These are phyloP conservation scores for Lactarius pseudohatsudake DNA, from an alignment of 768 basidiomycete species.

Conservation along the genomic window DNA sequence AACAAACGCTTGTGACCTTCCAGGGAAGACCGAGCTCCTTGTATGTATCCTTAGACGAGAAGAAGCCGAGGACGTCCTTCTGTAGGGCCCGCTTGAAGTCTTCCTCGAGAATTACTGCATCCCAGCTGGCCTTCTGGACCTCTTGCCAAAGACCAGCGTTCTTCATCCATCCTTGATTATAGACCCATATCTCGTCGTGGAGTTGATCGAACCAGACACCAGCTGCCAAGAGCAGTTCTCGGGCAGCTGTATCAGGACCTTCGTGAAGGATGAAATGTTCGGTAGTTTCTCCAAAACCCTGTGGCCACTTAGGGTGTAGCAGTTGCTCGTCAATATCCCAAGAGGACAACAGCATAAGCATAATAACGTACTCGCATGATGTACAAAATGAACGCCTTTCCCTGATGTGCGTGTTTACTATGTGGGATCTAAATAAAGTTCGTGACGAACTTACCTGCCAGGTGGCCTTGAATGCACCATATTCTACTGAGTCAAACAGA, in stretches of 20 bases:
- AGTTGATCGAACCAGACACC: slow-evolving; percentile 54
- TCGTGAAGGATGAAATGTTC: slow-evolving; percentile 60
- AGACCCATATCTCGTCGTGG: slow-evolving; percentile 77
- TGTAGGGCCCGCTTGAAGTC: slow-evolving; percentile 64
- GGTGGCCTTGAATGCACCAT: slow-evolving; percentile 52
- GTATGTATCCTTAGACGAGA: slow-evolving; percentile 70
- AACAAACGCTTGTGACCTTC: slow-evolving; percentile 48
- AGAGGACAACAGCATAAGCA: neutral
- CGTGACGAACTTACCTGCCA: slow-evolving; percentile 54
- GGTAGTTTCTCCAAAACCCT: slow-evolving; percentile 29
- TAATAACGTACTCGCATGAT: slow-evolving; percentile 36
- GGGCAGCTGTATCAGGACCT: slow-evolving; percentile 52
- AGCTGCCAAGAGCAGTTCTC: slow-evolving; percentile 51
- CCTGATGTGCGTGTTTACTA: slow-evolving; percentile 10
- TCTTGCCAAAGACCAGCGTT: slow-evolving; percentile 56
- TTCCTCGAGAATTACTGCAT: slow-evolving; percentile 69
- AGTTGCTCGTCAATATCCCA: neutral
- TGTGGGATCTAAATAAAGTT: neutral
- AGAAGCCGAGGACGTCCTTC: slow-evolving; percentile 80
- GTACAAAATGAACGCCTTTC: slow-evolving; percentile 11
- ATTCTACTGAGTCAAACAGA: slow-evolving; percentile 50
- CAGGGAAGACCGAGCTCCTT: slow-evolving; percentile 75
- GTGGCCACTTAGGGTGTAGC: slow-evolving; percentile 34
- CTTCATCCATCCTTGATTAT: slow-evolving; percentile 69
- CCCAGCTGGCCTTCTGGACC: slow-evolving; percentile 59